Conservation (phyloP, 208 protist species). For the Leishmania tarentolae region DNA sequence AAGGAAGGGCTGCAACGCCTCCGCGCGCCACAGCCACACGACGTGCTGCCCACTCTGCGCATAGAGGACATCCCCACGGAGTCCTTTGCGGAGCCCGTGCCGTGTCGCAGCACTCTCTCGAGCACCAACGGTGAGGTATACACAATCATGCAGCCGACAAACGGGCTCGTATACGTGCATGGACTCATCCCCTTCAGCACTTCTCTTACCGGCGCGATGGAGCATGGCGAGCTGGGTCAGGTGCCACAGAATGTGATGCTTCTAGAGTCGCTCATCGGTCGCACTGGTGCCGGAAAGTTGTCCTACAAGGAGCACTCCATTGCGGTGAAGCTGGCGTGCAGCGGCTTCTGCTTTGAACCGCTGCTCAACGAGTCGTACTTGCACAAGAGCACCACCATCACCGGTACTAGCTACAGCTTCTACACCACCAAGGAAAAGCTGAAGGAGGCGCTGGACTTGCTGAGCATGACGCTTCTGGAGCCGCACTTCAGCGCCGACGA, state of each 20-base stretch:
- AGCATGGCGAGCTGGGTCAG: conserved; percentile 23
- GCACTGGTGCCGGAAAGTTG: conserved; percentile 61
- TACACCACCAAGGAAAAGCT: conserved; percentile 89
- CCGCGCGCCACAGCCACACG: conserved; percentile 59
- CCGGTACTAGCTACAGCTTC: conserved; percentile 77
- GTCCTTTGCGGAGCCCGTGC: conserved; percentile 80
- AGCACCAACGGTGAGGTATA: conserved; percentile 29
- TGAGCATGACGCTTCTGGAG: conserved; percentile 67
- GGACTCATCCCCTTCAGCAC: conserved; percentile 72
- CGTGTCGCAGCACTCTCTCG: conserved; percentile 28
- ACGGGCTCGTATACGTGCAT: conserved; percentile 92
- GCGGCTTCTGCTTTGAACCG: conserved; percentile 77
- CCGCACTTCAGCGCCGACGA: conserved; percentile 59
- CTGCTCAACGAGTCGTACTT: conserved; percentile 78
- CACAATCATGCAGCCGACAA: conserved; percentile 78
- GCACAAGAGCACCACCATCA: conserved; percentile 52
- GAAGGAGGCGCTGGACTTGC: conserved; percentile 71
- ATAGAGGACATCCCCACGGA: conserved; percentile 75
- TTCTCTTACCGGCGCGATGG: conserved; percentile 36
- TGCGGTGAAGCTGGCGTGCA: conserved; percentile 80
- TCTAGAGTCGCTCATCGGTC: conserved; percentile 55
- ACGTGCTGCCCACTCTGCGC: conserved; percentile 81
- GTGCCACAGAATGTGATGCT: conserved; percentile 54
- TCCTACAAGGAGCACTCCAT: conserved; percentile 85
- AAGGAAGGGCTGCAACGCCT: conserved; percentile 70